Conservation (phyloP, 805 yeast genomes). For the Starmerella apis region DNA sequence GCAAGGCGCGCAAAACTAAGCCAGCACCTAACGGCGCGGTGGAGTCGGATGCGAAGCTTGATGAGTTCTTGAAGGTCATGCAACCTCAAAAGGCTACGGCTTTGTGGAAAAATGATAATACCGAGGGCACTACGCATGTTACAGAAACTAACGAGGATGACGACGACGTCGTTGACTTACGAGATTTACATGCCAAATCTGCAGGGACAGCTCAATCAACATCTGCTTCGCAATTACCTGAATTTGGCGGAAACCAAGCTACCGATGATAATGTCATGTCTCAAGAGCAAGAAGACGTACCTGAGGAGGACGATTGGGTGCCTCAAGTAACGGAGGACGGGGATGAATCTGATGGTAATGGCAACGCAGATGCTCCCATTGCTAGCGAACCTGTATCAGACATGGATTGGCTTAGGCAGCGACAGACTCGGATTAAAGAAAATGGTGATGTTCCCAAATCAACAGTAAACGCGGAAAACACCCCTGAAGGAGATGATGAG, state of each 20-base stretch:
- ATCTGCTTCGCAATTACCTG: too few species aligned
- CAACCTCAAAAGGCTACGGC: conserved; percentile 47
- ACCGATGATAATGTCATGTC: too few species aligned
- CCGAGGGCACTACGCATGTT: conserved; percentile 6
- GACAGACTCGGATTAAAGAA: conserved; percentile 61
- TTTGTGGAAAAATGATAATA: conserved; percentile 31
- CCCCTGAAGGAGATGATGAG: conserved; percentile 3
- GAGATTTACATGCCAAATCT: conserved; percentile 23
- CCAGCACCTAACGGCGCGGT: conserved; percentile 18
- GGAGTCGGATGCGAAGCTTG: conserved; percentile 38
- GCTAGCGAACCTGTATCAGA: conserved; percentile 45
- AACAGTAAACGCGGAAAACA: background rate
- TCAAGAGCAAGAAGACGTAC: conserved; percentile 15
- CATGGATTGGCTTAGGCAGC: conserved; percentile 74
- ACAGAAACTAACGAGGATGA: conserved; percentile 22
- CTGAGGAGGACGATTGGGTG: conserved; percentile 34
- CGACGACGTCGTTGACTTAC: conserved; percentile 31
- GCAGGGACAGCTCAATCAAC: background rate
- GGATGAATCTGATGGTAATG: conserved; percentile 23
- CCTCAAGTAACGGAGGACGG: conserved; percentile 25
- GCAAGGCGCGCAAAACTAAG: conserved; percentile 24
- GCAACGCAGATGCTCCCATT: too few species aligned
- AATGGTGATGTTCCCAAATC: conserved; percentile 20
- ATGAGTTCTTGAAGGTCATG: conserved; percentile 75
- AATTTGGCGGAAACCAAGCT: too few species aligned